Percentiles rank a stretch among this genome's conserved stretches.
phyloP scores from a whole-genome alignment of 2,329 filamentous ascomycete genomes.

The Pleoardoris graminearum region DNA sequence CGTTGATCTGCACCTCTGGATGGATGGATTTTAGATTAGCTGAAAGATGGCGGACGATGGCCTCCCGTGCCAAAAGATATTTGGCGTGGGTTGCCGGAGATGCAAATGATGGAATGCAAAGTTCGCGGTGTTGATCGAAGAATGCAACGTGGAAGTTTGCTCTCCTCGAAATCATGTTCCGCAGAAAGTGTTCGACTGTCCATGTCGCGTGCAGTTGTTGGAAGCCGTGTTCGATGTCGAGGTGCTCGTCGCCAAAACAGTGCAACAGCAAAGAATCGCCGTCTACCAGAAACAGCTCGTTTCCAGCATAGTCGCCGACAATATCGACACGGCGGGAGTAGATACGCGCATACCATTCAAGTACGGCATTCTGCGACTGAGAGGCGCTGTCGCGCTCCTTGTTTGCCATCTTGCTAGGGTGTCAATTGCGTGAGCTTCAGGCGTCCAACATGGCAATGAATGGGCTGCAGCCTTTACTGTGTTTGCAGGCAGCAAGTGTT shows the following conservation, averaged over 20 bases:
- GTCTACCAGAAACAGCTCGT: slow-evolving; percentile 72
- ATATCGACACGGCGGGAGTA: slow-evolving; percentile 52
- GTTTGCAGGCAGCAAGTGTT: not conserved
- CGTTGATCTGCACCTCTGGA: slow-evolving; percentile 50
- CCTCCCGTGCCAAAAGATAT: slow-evolving; percentile 64
- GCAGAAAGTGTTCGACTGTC: slow-evolving; percentile 67
- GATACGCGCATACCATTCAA: slow-evolving; percentile 42
- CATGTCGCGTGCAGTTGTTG: slow-evolving; percentile 73
- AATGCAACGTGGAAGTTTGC: slow-evolving; percentile 74
- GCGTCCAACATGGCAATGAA: slow-evolving; percentile 5
- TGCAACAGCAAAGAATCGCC: slow-evolving; percentile 72
- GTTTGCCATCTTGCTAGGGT: slow-evolving; percentile 25
- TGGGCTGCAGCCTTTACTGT: not conserved
- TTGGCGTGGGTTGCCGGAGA: slow-evolving; percentile 48
- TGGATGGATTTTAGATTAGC: slow-evolving; percentile 47
- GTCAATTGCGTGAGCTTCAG: slow-evolving; percentile 3
- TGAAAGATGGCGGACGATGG: slow-evolving; percentile 67
- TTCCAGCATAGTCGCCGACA: slow-evolving; percentile 75
- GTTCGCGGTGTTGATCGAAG: slow-evolving; percentile 60
- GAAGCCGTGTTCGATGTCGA: slow-evolving; percentile 68
- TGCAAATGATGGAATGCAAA: slow-evolving; percentile 58
- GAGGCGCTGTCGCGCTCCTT: slow-evolving; percentile 19
- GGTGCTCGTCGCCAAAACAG: slow-evolving; percentile 62
- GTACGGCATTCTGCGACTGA: slow-evolving; percentile 24
- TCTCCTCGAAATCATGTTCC: slow-evolving; percentile 62